phyloP scores from a whole-genome alignment of 257 asterid genomes.

The Euphrasia confusa region DNA sequence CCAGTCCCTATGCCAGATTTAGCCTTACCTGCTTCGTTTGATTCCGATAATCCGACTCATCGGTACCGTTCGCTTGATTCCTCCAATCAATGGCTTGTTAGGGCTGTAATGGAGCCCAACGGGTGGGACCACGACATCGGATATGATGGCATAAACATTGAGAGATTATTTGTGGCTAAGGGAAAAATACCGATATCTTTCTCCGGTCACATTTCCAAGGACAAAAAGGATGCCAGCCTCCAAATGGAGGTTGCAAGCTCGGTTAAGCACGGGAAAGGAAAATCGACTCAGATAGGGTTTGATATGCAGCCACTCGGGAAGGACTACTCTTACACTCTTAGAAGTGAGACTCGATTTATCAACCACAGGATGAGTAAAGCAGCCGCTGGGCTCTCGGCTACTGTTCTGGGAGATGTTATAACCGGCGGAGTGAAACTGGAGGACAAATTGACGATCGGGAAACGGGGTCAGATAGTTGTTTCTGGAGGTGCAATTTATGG shows the following conservation, averaged over 20 bases:
- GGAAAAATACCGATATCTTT: conserved; percentile 79
- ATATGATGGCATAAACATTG: conserved; percentile 84
- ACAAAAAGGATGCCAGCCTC: conserved; percentile 80
- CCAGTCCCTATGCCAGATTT: conserved; percentile 93
- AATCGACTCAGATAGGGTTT: conserved; percentile 78
- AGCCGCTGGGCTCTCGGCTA: conserved; percentile 74
- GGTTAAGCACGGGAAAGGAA: conserved; percentile 80
- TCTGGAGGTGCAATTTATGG: conserved; percentile 89
- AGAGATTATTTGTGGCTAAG: conserved; percentile 70
- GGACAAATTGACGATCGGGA: conserved; percentile 67
- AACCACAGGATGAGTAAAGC: conserved; percentile 72
- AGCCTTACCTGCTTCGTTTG: conserved; percentile 88
- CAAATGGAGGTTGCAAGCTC: conserved; percentile 96
- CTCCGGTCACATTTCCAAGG: conserved; percentile 86
- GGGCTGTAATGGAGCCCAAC: conserved; percentile 90
- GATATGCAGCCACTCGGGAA: conserved; percentile 90
- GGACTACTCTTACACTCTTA: conserved; percentile 80
- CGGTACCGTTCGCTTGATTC: conserved; percentile 89
- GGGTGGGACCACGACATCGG: conserved; percentile 99
- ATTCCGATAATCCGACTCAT: conserved; percentile 96
- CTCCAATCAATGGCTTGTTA: conserved; percentile 88
- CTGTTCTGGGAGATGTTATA: conserved; percentile 75
- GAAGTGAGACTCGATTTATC: conserved; percentile 74
- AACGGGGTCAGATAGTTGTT: conserved; percentile 67
- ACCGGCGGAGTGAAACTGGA: conserved; percentile 87